Conservation (phyloP, 805 yeast species). For the Priceomyces fermenticarens region DNA sequence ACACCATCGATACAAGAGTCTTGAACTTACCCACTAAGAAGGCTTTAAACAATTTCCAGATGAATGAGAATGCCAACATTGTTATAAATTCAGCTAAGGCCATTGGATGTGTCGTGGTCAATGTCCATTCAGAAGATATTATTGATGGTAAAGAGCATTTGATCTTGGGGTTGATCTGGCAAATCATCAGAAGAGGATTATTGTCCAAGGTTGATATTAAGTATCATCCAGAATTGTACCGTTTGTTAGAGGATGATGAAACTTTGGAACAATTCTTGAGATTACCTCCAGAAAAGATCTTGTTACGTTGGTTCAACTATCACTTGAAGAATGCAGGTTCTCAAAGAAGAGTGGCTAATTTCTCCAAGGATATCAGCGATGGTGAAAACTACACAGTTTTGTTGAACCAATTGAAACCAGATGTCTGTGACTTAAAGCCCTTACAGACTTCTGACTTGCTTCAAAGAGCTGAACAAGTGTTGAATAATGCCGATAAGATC, state of each 20-base stretch:
- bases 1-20: constrained; percentile 97
- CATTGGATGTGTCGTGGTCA: constrained; percentile 96
- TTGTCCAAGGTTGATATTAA: constrained; percentile 94
- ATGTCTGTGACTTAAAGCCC: constrained; percentile 76
- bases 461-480: constrained; percentile 82
- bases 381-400: constrained; percentile 94
- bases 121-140: constrained; percentile 94
- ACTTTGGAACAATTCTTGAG: constrained; percentile 95
- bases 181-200: constrained; percentile 93
- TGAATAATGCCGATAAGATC: constrained; percentile 83
- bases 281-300: constrained; percentile 95
- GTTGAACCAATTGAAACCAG: constrained; percentile 84
- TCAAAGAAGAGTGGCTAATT: constrained; percentile 80
- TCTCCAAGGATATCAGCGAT: constrained; percentile 83
- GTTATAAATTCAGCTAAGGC: constrained; percentile 98
- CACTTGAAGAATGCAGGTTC: constrained; percentile 92
- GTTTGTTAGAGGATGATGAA: constrained; percentile 93
- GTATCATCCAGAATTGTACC: constrained; percentile 92
- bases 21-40: constrained; percentile 86
- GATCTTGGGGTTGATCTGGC: constrained; percentile 92
- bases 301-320: constrained; percentile 95
- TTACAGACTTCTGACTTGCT: constrained; percentile 72
- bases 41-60: constrained; percentile 85
- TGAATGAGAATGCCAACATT: constrained; percentile 95
- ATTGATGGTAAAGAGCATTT: constrained; percentile 93